A percentile compares a stretch with the other conserved stretches of the same genome.
These are phyloP conservation scores for Aureobasidium sp. DNA, from an alignment of 2,329 filamentous ascomycete species.

Conservation along the genomic window DNA sequence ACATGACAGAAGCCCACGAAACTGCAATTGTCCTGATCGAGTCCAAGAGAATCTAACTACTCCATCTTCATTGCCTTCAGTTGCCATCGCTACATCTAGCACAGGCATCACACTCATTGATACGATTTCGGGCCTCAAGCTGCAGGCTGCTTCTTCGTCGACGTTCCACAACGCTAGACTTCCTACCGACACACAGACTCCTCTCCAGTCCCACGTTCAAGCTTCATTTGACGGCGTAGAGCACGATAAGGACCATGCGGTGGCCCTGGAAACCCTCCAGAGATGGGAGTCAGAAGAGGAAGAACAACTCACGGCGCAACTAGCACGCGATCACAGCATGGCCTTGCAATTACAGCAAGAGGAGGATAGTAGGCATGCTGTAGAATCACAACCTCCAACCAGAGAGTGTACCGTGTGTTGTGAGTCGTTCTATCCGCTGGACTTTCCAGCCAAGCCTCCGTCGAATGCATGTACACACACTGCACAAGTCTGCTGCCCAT, in stretches of 20 bases:
- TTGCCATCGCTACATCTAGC: neutral
- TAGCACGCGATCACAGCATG: neutral
- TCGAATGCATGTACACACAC: slow-evolving; percentile 29
- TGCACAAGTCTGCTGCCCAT: slow-evolving; percentile 29
- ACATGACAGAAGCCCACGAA: neutral
- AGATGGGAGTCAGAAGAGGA: neutral
- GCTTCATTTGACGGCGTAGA: neutral
- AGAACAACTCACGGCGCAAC: neutral
- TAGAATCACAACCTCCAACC: neutral
- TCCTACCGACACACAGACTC: neutral
- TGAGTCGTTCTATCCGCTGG: slow-evolving; percentile 23
- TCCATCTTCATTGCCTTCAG: neutral
- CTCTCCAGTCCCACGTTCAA: neutral
- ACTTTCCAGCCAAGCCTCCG: slow-evolving; percentile 27
- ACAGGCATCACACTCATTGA: neutral
- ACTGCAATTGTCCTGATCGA: neutral
- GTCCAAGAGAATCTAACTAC: neutral
- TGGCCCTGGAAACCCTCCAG: neutral
- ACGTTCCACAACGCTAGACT: neutral
- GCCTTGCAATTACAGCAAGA: neutral
- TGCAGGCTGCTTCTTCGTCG: neutral
- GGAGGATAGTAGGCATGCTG: neutral
- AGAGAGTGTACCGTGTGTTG: slow-evolving; percentile 31
- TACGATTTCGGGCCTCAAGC: neutral
- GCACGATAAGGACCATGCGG: neutral